These are phyloP conservation scores for Coemansia erecta DNA, from an alignment of 192 early-diverging fungal genomes.

Conservation along the genomic window DNA sequence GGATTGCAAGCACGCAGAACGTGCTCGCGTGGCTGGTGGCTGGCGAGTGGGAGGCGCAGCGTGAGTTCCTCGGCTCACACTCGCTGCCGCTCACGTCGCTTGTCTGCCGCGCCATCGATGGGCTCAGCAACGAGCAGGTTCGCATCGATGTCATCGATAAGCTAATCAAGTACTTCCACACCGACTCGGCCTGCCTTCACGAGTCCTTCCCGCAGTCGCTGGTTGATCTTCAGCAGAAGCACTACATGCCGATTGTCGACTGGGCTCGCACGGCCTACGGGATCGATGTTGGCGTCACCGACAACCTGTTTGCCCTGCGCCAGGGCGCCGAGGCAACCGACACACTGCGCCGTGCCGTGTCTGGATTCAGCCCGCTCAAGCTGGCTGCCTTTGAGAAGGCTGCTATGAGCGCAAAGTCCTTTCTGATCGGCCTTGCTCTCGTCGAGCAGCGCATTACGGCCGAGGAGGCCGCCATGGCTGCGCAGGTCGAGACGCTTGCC, in stretches of 20 bases:
- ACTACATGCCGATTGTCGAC: slow-evolving; percentile 79
- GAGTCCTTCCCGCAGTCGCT: slow-evolving; percentile 77
- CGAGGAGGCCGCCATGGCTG: slow-evolving; percentile 73
- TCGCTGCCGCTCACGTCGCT: slow-evolving; percentile 91
- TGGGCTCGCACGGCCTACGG: slow-evolving; percentile 70
- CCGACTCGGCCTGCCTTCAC: slow-evolving; percentile 85
- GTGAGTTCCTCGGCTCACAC: slow-evolving; percentile 72
- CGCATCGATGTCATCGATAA: slow-evolving; percentile 71
- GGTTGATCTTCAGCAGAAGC: slow-evolving; percentile 70
- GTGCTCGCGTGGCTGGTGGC: slow-evolving; percentile 81
- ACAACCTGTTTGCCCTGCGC: slow-evolving; percentile 64
- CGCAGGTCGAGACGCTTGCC: slow-evolving; percentile 77
- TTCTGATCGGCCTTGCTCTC: slow-evolving; percentile 86
- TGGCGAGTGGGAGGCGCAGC: slow-evolving; percentile 93
- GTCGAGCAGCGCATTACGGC: slow-evolving; percentile 71
- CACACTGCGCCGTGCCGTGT: slow-evolving; percentile 57
- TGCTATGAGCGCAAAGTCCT: slow-evolving; percentile 83
- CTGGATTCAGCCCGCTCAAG: slow-evolving; percentile 63
- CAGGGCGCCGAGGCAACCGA: slow-evolving; percentile 64
- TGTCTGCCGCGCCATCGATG: slow-evolving; percentile 80
- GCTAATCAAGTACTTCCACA: slow-evolving; percentile 79
- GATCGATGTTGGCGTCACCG: slow-evolving; percentile 69
- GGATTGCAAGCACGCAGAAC: slow-evolving; percentile 56
- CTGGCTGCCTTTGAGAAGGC: slow-evolving; percentile 89
- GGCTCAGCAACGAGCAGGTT: slow-evolving; percentile 57